Percentiles rank a stretch among this genome's conserved stretches.
phyloP scores from a whole-genome alignment of 2,329 filamentous ascomycete species.

The Fusarium annulatum region DNA sequence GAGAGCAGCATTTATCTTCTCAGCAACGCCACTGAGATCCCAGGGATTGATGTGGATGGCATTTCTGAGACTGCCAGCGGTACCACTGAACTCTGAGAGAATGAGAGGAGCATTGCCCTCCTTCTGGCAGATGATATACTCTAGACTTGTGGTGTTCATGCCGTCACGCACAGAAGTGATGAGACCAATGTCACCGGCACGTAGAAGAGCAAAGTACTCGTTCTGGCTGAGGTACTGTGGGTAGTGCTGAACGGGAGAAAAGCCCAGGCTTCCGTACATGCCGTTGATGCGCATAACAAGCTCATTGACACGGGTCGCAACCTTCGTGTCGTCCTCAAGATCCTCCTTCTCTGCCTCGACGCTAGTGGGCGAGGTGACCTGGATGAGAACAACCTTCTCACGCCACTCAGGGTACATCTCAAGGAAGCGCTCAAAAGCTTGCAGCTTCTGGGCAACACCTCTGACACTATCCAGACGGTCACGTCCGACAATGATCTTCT shows the following conservation, averaged over 20 bases:
- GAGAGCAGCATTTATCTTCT: conserved; percentile 83
- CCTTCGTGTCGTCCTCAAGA: conserved; percentile 73
- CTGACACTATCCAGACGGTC: conserved; percentile 94
- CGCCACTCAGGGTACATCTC: conserved; percentile 92
- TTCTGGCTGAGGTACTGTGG: conserved; percentile 90
- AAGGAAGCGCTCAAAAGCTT: conserved; percentile 93
- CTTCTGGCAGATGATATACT: conserved; percentile 93
- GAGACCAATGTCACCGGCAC: conserved; percentile 88
- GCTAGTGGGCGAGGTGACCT: conserved; percentile 89
- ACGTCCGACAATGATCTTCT: conserved; percentile 94
- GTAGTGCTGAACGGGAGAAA: conserved; percentile 92
- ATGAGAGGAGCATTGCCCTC: conserved; percentile 89
- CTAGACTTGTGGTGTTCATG: conserved; percentile 97
- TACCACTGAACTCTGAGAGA: conserved; percentile 95
- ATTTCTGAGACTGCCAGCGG: conserved; percentile 83
- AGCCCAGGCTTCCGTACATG: conserved; percentile 85
- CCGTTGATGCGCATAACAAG: conserved; percentile 93
- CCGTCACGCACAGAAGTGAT: conserved; percentile 97
- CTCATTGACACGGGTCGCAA: conserved; percentile 89
- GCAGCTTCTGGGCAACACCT: conserved; percentile 94
- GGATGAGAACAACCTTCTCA: conserved; percentile 91
- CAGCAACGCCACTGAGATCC: conserved; percentile 86
- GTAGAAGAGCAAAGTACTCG: conserved; percentile 94
- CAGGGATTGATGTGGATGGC: conserved; percentile 98
- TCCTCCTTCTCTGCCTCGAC: conserved; percentile 83